Base-by-base conservation (phyloP, 139 green algal genomes). In the Coelastrella sp. region DNA sequence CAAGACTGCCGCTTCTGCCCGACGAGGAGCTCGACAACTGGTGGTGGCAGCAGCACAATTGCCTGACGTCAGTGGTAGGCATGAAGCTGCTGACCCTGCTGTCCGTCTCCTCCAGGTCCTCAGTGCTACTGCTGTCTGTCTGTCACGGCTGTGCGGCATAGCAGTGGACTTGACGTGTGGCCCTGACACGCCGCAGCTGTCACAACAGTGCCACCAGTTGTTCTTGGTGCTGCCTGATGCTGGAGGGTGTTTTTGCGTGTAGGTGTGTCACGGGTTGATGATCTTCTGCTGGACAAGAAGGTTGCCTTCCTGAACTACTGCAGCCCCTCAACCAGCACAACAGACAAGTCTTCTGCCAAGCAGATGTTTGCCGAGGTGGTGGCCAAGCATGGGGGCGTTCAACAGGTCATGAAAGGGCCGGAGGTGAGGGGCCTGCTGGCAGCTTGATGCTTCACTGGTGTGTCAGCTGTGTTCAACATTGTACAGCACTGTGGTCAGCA, bases 211-310 rank as follows among this genome's bases (percentile, higher is more conserved):
- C 14, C 65, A 73, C 15, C 15, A 12, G 72, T 49, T 10, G 17
- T 22, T n/a, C 8, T 7, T 49, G 35, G 35, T 49, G 15, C n/a
- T 60, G 78, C 61, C 7, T 66, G 11, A 14, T 63, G 35, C 78
- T 84, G 56, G 20, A 25, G 24, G 56, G 72, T 78, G 17, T 25
- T 78, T 19, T 5, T 78, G 72, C 22, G 7, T 81, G 74, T 24
- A 88, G 82, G 82, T 81, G 74, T 81, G 24, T 60, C 74, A 59
- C 24, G 6, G 49, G 56, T 78, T 91, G 59, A 87, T 93, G 87
- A 74, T 49, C 70, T 75, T 11, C 63, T 89, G 14, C 20, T 70
- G 35, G 70, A 57, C 9, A 70, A 72, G 20, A 35, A 72, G 49
- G 49, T 89, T 8, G 19, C 63, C 20, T 74, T 89, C 70, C 17